phyloP scores from a whole-genome alignment of 768 basidiomycete species.

The Suillus americanus region DNA sequence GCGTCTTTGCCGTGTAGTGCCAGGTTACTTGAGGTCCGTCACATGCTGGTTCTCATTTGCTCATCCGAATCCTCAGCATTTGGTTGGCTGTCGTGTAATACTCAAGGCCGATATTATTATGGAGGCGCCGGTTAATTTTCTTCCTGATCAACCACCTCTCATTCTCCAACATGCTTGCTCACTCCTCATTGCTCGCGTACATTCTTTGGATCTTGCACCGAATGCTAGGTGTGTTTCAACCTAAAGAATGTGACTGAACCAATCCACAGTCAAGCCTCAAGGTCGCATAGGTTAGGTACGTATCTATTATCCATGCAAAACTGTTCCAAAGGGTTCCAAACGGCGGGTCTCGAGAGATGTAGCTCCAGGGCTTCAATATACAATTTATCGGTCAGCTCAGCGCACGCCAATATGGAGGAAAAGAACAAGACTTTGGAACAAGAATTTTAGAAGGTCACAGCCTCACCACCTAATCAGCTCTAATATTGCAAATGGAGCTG shows the following conservation, averaged over 20 bases:
- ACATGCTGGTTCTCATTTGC: background rate
- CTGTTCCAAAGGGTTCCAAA: background rate
- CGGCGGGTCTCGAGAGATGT: background rate
- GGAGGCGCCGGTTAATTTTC: background rate
- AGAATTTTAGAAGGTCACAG: background rate
- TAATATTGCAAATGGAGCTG: conserved; percentile 16
- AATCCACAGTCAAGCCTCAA: background rate
- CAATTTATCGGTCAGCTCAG: background rate
- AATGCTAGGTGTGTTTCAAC: background rate
- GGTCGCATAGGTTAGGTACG: background rate
- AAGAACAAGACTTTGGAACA: background rate
- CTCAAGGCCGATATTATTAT: no score
- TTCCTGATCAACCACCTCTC: background rate
- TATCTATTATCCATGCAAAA: background rate
- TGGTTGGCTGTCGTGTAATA: background rate
- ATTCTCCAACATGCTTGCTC: background rate
- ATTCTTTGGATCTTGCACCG: background rate
- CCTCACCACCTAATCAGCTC: background rate
- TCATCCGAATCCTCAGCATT: background rate
- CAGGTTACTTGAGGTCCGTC: background rate
- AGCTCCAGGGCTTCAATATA: background rate
- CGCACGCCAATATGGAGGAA: background rate
- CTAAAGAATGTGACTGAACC: background rate
- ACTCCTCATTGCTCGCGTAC: background rate
- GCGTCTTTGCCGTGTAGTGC: conserved; percentile 5